Percentiles rank a stretch among this genome's conserved stretches.
phyloP scores from a whole-genome alignment of 352 stramenopile species.

The Globisporangium polare region DNA sequence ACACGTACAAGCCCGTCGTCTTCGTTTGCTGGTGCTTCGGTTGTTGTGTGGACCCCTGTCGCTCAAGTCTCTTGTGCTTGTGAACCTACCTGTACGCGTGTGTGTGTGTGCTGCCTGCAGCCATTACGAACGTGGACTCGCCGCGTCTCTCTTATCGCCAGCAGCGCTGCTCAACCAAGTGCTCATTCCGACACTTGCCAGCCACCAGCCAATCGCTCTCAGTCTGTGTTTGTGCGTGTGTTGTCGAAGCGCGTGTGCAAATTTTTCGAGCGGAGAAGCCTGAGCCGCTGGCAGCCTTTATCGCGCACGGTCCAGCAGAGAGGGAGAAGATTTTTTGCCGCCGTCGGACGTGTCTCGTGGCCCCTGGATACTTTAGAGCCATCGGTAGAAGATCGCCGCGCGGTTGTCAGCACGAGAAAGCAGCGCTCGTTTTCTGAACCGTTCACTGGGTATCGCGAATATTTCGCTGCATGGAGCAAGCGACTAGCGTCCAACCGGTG shows the following conservation, averaged over 20 bases:
- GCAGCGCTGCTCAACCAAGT: not conserved
- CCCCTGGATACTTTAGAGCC: not conserved
- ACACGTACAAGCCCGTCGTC: too few relatives aligned
- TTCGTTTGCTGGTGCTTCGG: not conserved
- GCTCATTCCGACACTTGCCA: not conserved
- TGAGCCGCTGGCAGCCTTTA: conserved; percentile 4
- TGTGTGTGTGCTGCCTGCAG: too few relatives aligned
- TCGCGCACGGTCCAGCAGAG: not conserved
- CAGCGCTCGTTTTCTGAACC: conserved; percentile 1
- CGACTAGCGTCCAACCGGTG: conserved; percentile 2
- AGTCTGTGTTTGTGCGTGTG: too few relatives aligned
- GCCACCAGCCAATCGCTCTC: not conserved
- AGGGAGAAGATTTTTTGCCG: not conserved
- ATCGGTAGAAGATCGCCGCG: not conserved
- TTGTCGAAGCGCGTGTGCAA: too few relatives aligned
- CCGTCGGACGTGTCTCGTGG: conserved; percentile 1
- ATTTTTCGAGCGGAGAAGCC: too few relatives aligned
- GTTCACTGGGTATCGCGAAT: conserved; percentile 1
- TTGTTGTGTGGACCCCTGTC: too few relatives aligned
- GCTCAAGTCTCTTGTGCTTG: too few relatives aligned
- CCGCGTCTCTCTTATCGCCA: not conserved
- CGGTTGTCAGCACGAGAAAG: too few relatives aligned
- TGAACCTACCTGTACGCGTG: too few relatives aligned
- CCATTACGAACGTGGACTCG: too few relatives aligned
- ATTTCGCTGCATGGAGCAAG: conserved; percentile 7